Percentiles rank a stretch among this genome's conserved stretches.
phyloP scores from a whole-genome alignment of 257 asterid genomes.

The Ophiorrhiza pumila region DNA sequence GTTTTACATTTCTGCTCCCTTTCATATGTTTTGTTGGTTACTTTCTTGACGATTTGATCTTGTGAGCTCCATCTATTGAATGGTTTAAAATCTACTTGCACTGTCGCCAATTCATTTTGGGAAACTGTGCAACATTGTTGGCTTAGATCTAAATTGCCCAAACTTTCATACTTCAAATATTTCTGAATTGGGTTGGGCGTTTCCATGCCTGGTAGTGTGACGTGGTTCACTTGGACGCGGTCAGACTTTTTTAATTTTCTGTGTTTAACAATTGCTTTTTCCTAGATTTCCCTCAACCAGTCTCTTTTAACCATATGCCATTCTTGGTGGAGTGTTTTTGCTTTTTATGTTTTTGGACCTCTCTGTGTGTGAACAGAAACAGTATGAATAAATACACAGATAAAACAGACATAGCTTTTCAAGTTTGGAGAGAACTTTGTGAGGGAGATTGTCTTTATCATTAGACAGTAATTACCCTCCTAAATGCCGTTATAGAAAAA shows the following conservation, averaged over 20 bases:
- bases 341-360: background rate
- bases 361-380: background rate
- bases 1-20: slow-evolving; percentile 9
- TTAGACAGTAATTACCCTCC: background rate
- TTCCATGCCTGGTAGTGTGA: background rate
- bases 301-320: background rate
- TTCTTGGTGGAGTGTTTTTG: background rate
- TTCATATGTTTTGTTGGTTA: background rate
- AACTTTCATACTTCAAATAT: background rate
- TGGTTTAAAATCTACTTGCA: background rate
- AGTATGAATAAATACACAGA: background rate
- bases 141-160: background rate
- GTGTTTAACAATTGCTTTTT: background rate
- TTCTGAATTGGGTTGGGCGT: background rate
- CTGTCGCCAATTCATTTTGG: slow-evolving; percentile 2
- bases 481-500: background rate
- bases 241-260: background rate
- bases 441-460: background rate
- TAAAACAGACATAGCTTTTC: background rate
- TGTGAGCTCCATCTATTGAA: background rate
- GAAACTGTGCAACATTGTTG: background rate
- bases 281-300: background rate
- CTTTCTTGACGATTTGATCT: background rate
- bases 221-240: background rate
- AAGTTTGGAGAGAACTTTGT: background rate